Evolutionary conservation across 2,329 filamentous ascomycete genomes (phyloP).

Genomic region (Ophiostoma ulmi): DNA sequence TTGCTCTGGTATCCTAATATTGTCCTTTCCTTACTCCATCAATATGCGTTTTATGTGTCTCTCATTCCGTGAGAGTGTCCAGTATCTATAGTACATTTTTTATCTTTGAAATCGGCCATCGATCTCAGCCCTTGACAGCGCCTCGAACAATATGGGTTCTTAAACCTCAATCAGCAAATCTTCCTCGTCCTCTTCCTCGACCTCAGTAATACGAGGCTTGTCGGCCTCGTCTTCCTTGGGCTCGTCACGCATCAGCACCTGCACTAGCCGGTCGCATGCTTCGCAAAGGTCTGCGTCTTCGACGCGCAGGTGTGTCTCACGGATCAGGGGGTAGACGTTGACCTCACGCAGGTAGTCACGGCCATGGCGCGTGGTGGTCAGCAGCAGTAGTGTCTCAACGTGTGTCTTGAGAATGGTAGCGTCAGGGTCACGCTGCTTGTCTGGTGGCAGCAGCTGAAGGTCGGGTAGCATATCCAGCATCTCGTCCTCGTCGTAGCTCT

Average conservation of each 20-base stretch:
- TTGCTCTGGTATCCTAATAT: background rate
- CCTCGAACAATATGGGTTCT: background rate
- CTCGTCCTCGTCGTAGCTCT: conserved; percentile 86
- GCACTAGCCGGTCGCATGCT: conserved; percentile 81
- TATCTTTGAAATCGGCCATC: background rate
- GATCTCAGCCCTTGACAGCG: background rate
- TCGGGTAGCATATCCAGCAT: conserved; percentile 82
- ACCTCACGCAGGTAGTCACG: conserved; percentile 68
- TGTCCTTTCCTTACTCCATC: background rate
- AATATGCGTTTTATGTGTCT: background rate
- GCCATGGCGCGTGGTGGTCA: conserved; percentile 72
- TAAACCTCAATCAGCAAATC: conserved; percentile 50
- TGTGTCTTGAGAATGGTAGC: conserved; percentile 74
- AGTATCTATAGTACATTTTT: background rate
- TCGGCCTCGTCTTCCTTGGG: conserved; percentile 41
- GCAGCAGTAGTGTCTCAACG: conserved; percentile 76
- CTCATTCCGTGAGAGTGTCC: background rate
- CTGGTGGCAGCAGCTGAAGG: conserved; percentile 79
- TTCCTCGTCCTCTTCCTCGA: conserved; percentile 47
- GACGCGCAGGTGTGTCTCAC: conserved; percentile 76
- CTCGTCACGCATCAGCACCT: conserved; percentile 76
- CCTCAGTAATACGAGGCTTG: conserved; percentile 38
- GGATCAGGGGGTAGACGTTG: conserved; percentile 82
- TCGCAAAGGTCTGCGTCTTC: conserved; percentile 76
- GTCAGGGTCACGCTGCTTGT: conserved; percentile 81